phyloP scores from a whole-genome alignment of 208 protist species.

The Wallacemonas sp. region DNA sequence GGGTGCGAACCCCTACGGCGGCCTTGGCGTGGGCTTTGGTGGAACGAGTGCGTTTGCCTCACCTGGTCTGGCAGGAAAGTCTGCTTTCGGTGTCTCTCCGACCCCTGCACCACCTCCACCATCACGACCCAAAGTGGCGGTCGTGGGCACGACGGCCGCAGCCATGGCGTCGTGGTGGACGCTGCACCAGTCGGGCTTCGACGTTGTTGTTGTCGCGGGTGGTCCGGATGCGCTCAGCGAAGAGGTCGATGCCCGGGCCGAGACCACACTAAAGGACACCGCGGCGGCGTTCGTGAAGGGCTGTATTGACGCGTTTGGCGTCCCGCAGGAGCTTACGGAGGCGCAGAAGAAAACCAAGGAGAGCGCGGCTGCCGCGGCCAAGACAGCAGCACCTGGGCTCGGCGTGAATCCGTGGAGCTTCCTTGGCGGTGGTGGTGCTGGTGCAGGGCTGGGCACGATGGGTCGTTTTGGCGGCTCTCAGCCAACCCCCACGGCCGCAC shows the following conservation, averaged over 20 bases:
- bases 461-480: not conserved
- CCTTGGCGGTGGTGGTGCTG: not conserved
- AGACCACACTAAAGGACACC: not conserved
- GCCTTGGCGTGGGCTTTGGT: not conserved
- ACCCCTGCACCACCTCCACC: too few species aligned
- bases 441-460: not conserved
- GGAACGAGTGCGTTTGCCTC: not conserved
- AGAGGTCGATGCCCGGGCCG: not conserved
- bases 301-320: conserved; percentile 19
- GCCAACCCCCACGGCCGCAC: not conserved
- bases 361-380: not conserved
- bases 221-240: conserved; percentile 2
- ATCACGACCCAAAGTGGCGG: conserved; percentile 14
- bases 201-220: conserved; percentile 16
- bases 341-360: conserved; percentile 9
- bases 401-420: not conserved
- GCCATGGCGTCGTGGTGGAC: conserved; percentile 17
- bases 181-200: conserved; percentile 19
- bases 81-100: too few species aligned
- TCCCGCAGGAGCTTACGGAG: conserved; percentile 8
- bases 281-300: conserved; percentile 21
- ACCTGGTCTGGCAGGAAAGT: not conserved
- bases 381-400: not conserved
- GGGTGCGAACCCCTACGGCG: not conserved
- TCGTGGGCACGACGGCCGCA: conserved; percentile 24